Evolutionary conservation across 2,329 filamentous ascomycete species (phyloP).

Genomic region (Exophiala sp.): DNA sequence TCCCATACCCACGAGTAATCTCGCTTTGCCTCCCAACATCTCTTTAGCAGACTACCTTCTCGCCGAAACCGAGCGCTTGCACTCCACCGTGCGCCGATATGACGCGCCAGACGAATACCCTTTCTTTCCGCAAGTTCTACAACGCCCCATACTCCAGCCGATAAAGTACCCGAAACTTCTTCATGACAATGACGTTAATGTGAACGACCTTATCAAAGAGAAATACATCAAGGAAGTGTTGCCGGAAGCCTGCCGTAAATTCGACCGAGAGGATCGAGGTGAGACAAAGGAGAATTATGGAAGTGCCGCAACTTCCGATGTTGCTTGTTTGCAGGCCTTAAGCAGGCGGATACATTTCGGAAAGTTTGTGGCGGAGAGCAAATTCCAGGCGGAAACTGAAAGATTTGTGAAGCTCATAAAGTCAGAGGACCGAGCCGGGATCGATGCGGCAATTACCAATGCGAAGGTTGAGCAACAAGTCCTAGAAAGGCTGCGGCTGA

Average conservation of each 20-base stretch:
- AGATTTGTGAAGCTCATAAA: conserved; percentile 77
- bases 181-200: conserved; percentile 80
- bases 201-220: conserved; percentile 79
- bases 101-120: conserved; percentile 95
- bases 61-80: conserved; percentile 78
- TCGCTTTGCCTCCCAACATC: conserved; percentile 91
- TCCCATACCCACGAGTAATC: conserved; percentile 62
- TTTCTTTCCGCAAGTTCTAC: conserved; percentile 80
- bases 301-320: conserved; percentile 83
- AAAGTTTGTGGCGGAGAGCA: conserved; percentile 95
- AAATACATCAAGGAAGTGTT: conserved; percentile 80
- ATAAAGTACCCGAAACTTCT: conserved; percentile 84
- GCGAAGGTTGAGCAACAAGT: conserved; percentile 84
- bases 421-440: conserved; percentile 69
- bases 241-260: conserved; percentile 72
- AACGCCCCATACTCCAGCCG: conserved; percentile 76
- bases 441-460: conserved; percentile 88
- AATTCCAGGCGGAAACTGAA: conserved; percentile 79
- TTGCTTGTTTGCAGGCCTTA: conserved; percentile 80
- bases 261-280: conserved; percentile 70
- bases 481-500: conserved; percentile 74
- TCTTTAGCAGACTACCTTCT: conserved; percentile 95
- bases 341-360: conserved; percentile 92
- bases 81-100: conserved; percentile 89
- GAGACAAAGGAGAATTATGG: conserved; percentile 94